Percentiles rank a stretch among this genome's conserved stretches.
phyloP scores from a whole-genome alignment of 2,329 filamentous ascomycete species.

The Fusarium clavum region DNA sequence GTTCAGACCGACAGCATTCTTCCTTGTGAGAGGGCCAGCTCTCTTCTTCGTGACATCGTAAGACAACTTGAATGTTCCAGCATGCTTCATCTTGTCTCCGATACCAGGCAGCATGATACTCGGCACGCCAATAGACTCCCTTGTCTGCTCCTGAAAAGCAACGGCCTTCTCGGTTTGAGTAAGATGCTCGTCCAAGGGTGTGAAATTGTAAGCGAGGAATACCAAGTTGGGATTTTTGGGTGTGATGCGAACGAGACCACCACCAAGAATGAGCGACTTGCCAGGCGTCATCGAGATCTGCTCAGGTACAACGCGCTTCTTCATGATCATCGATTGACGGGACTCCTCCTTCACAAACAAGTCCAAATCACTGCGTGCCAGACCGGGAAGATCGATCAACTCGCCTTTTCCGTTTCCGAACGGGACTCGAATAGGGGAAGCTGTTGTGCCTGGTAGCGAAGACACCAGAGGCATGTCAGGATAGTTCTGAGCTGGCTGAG shows the following conservation, averaged over 20 bases:
- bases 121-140: conserved; percentile 66
- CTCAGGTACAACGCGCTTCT: conserved; percentile 76
- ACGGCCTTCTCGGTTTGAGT: conserved; percentile 85
- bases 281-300: conserved; percentile 79
- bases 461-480: conserved; percentile 90
- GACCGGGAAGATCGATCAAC: conserved; percentile 89
- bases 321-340: conserved; percentile 80
- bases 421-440: conserved; percentile 91
- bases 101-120: conserved; percentile 72
- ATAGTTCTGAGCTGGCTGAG: conserved; percentile 77
- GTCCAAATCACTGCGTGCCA: conserved; percentile 80
- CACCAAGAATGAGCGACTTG: conserved; percentile 83
- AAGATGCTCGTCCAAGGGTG: conserved; percentile 79
- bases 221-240: conserved; percentile 70
- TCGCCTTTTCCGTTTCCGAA: conserved; percentile 90
- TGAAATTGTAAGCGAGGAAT: conserved; percentile 88
- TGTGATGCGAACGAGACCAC: conserved; percentile 86
- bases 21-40: conserved; percentile 77
- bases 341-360: conserved; percentile 75
- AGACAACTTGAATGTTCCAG: conserved; percentile 79
- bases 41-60: conserved; percentile 87
- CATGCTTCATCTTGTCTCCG: conserved; percentile 70
- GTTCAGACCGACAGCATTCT: conserved; percentile 70
- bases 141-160: conserved; percentile 74
- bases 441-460: conserved; percentile 89